phyloP scores from a whole-genome alignment of 345 rosid genomes.

The Dimocarpus longan region DNA sequence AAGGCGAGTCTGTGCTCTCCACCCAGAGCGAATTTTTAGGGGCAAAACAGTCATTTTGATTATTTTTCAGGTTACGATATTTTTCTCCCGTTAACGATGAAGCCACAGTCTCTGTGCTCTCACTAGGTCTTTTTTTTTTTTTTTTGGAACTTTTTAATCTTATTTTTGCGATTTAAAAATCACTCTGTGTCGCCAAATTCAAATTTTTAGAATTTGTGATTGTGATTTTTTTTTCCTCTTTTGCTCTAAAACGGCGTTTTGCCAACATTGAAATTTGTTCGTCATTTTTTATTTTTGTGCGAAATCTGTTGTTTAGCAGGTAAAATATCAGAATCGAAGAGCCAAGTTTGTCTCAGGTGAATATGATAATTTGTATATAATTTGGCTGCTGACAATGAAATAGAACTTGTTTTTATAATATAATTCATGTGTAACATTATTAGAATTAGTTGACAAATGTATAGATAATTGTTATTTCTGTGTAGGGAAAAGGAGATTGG shows the following conservation, averaged over 20 bases:
- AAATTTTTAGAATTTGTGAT: neutral
- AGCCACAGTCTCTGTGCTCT: neutral
- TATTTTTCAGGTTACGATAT: neutral
- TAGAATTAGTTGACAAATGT: too few relatives aligned
- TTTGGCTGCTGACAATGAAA: neutral
- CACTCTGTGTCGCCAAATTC: neutral
- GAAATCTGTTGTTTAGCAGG: conserved; percentile 3
- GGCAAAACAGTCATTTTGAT: neutral
- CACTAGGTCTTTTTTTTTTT: neutral
- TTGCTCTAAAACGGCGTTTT: neutral
- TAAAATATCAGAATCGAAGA: neutral
- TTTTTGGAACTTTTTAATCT: neutral
- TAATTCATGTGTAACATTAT: too few relatives aligned
- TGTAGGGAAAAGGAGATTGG: too few relatives aligned
- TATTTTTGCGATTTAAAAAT: neutral
- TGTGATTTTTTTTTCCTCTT: neutral
- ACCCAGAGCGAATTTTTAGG: neutral
- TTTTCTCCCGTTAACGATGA: neutral
- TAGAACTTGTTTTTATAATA: too few relatives aligned
- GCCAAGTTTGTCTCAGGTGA: conserved; percentile 4
- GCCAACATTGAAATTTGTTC: neutral
- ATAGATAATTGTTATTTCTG: too few relatives aligned
- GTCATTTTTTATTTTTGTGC: neutral
- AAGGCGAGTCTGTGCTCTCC: too few relatives aligned
- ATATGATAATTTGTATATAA: neutral